Evolutionary conservation across 257 asterid species (phyloP).

Genomic region (Solanum ahanhuiri): DNA sequence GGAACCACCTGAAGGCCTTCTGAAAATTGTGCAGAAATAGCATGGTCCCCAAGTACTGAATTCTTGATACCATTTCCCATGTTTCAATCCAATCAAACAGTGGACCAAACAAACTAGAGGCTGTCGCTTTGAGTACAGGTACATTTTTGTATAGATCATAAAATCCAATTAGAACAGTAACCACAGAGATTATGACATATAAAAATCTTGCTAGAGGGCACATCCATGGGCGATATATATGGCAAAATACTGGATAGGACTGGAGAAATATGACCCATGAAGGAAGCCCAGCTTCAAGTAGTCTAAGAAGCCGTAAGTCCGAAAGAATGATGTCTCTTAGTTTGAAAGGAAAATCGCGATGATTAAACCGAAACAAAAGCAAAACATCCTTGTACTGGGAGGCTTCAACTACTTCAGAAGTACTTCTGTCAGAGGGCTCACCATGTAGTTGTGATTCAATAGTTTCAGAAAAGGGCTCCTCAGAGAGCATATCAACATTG

Average conservation of each 20-base stretch:
- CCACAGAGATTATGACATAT: slow-evolving; percentile 60
- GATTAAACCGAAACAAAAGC: slow-evolving; percentile 60
- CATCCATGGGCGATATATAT: slow-evolving; percentile 98
- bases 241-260: slow-evolving; percentile 87
- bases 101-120: slow-evolving; percentile 88
- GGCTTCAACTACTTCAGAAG: slow-evolving; percentile 40
- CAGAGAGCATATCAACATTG: slow-evolving; percentile 27
- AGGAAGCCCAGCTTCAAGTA: slow-evolving; percentile 94
- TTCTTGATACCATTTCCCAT: slow-evolving; percentile 90
- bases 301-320: slow-evolving; percentile 69
- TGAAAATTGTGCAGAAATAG: slow-evolving; percentile 89
- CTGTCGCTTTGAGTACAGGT: slow-evolving; percentile 87
- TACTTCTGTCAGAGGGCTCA: slow-evolving; percentile 26
- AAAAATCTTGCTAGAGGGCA: slow-evolving; percentile 83
- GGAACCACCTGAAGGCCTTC: slow-evolving; percentile 83
- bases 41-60: slow-evolving; percentile 93
- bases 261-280: slow-evolving; percentile 97
- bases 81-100: slow-evolving; percentile 93
- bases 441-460: slow-evolving; percentile 30
- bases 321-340: slow-evolving; percentile 59
- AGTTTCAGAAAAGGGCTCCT: slow-evolving; percentile 20
- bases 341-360: slow-evolving; percentile 75
- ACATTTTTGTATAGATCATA: slow-evolving; percentile 89
- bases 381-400: slow-evolving; percentile 62
- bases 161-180: slow-evolving; percentile 94